A percentile compares a stretch with the other conserved stretches of the same genome.
Evolutionary conservation across 108 stramenopile genomes (phyloP).

Genomic region (Stephanodiscus minutulus): DNA sequence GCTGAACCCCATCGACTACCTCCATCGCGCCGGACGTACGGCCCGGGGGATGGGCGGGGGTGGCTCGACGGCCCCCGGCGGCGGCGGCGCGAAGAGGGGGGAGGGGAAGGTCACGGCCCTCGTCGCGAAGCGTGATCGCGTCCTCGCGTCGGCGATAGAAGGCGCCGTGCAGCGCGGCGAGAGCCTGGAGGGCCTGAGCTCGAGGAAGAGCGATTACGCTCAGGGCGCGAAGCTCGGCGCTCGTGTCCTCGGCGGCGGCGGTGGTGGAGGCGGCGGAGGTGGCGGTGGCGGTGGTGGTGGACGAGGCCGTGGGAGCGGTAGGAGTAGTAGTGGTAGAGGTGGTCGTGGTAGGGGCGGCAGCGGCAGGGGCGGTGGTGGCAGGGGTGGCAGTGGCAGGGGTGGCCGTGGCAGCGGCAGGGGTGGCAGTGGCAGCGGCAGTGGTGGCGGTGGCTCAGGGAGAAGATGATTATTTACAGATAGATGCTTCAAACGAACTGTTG

Average conservation of each 20-base stretch:
- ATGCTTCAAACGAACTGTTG: neutral
- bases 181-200: slow-evolving; percentile 77
- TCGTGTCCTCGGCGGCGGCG: slow-evolving; percentile 11
- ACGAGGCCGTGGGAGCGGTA: slow-evolving; percentile 8
- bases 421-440: neutral
- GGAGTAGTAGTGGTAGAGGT: slow-evolving; percentile 6
- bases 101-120: slow-evolving; percentile 84
- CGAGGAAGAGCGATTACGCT: slow-evolving; percentile 83
- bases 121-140: slow-evolving; percentile 84
- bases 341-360: slow-evolving; percentile 18
- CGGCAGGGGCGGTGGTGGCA: neutral
- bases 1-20: slow-evolving; percentile 91
- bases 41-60: slow-evolving; percentile 67
- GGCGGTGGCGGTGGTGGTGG: slow-evolving; percentile 18
- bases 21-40: slow-evolving; percentile 91
- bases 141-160: slow-evolving; percentile 86
- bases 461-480: neutral
- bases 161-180: slow-evolving; percentile 77
- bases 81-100: slow-evolving; percentile 37
- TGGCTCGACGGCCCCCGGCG: neutral
- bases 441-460: neutral
- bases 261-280: no score
- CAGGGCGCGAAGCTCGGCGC: slow-evolving; percentile 54
- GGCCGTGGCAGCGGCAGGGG: neutral
- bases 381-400: neutral